These are phyloP conservation scores for Colletotrichum magnum DNA, from an alignment of 2,329 filamentous ascomycete species.

Conservation along the genomic window DNA sequence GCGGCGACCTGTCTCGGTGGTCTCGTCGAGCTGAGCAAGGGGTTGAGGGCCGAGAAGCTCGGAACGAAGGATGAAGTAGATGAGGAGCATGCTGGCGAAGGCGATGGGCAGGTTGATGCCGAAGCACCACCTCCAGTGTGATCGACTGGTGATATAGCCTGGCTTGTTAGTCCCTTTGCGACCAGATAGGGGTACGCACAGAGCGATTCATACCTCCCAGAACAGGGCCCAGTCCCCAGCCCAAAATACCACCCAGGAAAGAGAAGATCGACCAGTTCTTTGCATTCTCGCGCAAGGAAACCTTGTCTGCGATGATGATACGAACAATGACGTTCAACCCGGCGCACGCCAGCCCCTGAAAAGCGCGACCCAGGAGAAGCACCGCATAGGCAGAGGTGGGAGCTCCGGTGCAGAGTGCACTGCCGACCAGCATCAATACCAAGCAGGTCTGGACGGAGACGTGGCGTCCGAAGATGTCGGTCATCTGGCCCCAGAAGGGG, in stretches of 20 bases:
- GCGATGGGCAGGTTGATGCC: conserved; percentile 73
- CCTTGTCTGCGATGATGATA: conserved; percentile 75
- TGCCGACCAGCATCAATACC: conserved; percentile 71
- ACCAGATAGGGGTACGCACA: background rate
- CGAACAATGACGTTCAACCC: conserved; percentile 73
- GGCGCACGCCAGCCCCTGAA: conserved; percentile 74
- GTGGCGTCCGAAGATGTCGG: conserved; percentile 76
- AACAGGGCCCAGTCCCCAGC: conserved; percentile 73
- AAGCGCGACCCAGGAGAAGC: conserved; percentile 72
- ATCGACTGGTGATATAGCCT: conserved; percentile 63
- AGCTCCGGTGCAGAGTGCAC: conserved; percentile 72
- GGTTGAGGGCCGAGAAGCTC: conserved; percentile 69
- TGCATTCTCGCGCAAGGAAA: conserved; percentile 72
- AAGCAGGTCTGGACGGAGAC: conserved; percentile 73
- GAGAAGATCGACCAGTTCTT: conserved; percentile 75
- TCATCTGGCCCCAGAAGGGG: conserved; percentile 74
- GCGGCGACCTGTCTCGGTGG: conserved; percentile 48
- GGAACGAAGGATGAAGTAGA: conserved; percentile 70
- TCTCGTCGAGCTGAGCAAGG: conserved; percentile 61
- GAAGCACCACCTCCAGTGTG: conserved; percentile 78
- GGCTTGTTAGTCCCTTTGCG: background rate
- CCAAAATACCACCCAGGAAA: conserved; percentile 67
- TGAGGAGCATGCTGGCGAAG: conserved; percentile 64
- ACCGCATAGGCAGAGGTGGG: conserved; percentile 67
- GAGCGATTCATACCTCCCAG: conserved; percentile 61